phyloP scores from a whole-genome alignment of 2,329 filamentous ascomycete genomes.

The Taxawa tesnikishii region DNA sequence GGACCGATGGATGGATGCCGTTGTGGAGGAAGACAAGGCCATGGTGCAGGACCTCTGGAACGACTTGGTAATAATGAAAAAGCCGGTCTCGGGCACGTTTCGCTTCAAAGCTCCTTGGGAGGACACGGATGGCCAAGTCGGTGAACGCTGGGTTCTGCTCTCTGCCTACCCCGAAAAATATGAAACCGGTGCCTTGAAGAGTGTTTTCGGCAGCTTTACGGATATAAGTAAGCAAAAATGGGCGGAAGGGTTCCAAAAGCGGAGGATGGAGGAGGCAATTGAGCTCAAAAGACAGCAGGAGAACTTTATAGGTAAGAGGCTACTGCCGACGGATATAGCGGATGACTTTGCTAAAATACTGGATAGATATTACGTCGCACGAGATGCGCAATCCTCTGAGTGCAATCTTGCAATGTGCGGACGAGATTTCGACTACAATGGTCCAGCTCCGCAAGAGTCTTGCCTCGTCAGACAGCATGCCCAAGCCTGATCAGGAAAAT shows the following conservation, averaged over 20 bases:
- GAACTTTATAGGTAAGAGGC: constrained; percentile 55
- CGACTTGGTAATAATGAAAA: constrained; percentile 48
- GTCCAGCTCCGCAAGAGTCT: constrained; percentile 33
- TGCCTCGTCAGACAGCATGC: constrained; percentile 11
- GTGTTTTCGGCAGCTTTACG: constrained; percentile 69
- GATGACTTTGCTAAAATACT: too few species aligned
- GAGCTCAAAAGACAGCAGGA: constrained; percentile 72
- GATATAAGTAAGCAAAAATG: constrained; percentile 80
- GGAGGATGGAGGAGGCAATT: constrained; percentile 67
- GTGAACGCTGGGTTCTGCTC: constrained; percentile 67
- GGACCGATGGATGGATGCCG: constrained; percentile 56
- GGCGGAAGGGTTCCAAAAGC: constrained; percentile 68
- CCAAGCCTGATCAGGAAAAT: constrained; percentile 23
- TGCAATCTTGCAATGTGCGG: constrained; percentile 63
- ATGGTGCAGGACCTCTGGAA: constrained; percentile 50
- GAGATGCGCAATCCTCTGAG: constrained; percentile 63
- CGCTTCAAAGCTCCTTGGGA: constrained; percentile 59
- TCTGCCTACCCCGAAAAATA: constrained; percentile 64
- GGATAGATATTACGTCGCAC: constrained; percentile 59
- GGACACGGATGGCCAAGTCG: constrained; percentile 37
- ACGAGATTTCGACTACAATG: constrained; percentile 51
- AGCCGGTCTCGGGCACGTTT: constrained; percentile 59
- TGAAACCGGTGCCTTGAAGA: constrained; percentile 51
- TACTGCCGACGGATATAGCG: too few species aligned
- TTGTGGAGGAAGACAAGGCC: constrained; percentile 52